Conservation (phyloP, 2,329 filamentous ascomycete genomes). For the Pleochaeta shiraiana region DNA sequence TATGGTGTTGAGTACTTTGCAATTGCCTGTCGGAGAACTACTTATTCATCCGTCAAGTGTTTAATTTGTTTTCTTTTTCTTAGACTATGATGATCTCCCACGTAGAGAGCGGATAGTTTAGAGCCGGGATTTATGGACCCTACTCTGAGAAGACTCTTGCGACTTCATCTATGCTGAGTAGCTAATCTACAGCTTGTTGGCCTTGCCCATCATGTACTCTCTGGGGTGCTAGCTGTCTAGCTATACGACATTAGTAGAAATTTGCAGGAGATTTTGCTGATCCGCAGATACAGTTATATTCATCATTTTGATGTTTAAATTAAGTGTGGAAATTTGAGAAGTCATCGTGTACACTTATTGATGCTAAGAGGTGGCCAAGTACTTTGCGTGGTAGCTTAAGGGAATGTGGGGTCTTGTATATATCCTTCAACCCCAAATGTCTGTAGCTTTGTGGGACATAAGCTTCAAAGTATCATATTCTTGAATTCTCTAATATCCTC, state of each 20-base stretch:
- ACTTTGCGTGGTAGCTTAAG: not conserved
- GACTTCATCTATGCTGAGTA: too few species aligned
- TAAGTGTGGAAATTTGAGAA: not conserved
- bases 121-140: too few species aligned
- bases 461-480: not conserved
- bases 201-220: conserved; percentile 17
- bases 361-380: not conserved
- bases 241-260: not conserved
- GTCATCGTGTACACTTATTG: not conserved
- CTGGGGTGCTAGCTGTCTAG: not conserved
- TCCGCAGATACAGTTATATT: not conserved
- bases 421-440: not conserved
- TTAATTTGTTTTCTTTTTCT: too few species aligned
- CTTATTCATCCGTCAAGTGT: too few species aligned
- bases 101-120: too few species aligned
- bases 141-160: too few species aligned
- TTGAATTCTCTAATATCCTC: not conserved
- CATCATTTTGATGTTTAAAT: not conserved
- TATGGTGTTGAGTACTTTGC: too few species aligned
- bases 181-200: too few species aligned
- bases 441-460: not conserved
- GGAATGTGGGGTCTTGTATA: not conserved
- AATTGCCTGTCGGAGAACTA: too few species aligned
- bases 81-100: too few species aligned
- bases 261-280: not conserved